These are phyloP conservation scores for Bullera alba DNA, from an alignment of 768 basidiomycete genomes.

Conservation along the genomic window DNA sequence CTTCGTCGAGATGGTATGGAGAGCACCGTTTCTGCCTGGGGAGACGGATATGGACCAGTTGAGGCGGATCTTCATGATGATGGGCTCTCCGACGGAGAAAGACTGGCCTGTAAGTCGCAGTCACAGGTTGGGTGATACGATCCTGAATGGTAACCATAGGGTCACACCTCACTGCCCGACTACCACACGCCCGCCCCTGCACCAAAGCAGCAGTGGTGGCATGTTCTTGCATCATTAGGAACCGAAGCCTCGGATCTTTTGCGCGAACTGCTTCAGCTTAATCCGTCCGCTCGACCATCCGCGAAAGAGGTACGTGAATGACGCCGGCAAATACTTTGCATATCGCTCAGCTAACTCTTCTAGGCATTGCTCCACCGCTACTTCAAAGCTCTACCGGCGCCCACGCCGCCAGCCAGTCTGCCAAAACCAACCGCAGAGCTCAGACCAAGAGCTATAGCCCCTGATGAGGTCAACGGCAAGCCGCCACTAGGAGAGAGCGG, in stretches of 20 bases:
- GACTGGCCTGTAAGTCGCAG: conserved; percentile 78
- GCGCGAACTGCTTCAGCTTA: conserved; percentile 69
- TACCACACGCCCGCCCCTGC: conserved; percentile 81
- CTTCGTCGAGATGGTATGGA: conserved; percentile 92
- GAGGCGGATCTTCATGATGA: conserved; percentile 84
- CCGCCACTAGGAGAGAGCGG: conserved; percentile 12
- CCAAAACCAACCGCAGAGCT: conserved; percentile 58
- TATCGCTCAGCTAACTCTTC: neutral
- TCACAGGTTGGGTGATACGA: neutral
- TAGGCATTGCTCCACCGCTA: conserved; percentile 83
- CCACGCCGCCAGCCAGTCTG: conserved; percentile 78
- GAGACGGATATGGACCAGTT: conserved; percentile 96
- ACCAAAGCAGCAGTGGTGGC: conserved; percentile 70
- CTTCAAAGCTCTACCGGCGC: conserved; percentile 76
- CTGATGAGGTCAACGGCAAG: conserved; percentile 42
- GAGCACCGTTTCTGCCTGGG: conserved; percentile 90
- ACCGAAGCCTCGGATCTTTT: conserved; percentile 78
- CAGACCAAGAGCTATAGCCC: conserved; percentile 53
- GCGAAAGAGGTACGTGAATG: conserved; percentile 62
- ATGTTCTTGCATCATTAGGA: conserved; percentile 85
- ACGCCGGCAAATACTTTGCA: neutral
- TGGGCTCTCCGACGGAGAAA: conserved; percentile 92
- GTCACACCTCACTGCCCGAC: conserved; percentile 82
- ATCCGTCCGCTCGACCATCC: conserved; percentile 72
- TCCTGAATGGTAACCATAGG: conserved; percentile 52